A percentile compares a stretch with the other conserved stretches of the same genome.
Conservation (phyloP, 2,329 filamentous ascomycete species). For the Colletotrichum godetiae region DNA sequence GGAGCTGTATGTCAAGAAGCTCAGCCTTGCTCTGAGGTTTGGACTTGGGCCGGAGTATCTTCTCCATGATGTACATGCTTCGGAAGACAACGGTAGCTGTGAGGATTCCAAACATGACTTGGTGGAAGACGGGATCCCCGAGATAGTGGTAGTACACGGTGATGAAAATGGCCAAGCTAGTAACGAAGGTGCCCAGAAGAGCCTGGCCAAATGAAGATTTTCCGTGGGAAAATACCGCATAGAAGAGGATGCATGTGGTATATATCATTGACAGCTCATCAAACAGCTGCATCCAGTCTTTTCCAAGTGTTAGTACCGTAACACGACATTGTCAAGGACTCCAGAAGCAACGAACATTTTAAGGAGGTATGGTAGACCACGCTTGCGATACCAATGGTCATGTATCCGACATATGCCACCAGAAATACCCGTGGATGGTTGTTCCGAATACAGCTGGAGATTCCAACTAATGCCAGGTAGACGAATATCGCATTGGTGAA, state of each 20-base stretch:
- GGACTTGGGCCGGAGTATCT: not conserved
- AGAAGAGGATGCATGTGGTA: not conserved
- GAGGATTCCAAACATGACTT: not conserved
- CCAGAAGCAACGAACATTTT: not conserved
- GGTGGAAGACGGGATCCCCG: not conserved
- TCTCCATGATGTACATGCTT: not conserved
- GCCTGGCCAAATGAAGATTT: not conserved
- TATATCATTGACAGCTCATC: not conserved
- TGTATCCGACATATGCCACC: conserved; percentile 3
- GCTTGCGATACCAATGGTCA: conserved; percentile 8
- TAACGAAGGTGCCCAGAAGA: not conserved
- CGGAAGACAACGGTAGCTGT: not conserved
- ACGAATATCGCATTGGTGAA: not conserved
- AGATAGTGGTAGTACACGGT: not conserved
- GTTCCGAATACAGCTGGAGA: not conserved
- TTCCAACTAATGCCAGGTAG: not conserved
- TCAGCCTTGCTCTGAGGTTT: not conserved
- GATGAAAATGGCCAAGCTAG: not conserved
- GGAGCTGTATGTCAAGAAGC: not conserved
- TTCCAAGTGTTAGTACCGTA: not conserved
- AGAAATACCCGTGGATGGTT: not conserved
- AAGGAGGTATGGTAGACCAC: conserved; percentile 2
- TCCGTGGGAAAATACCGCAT: not conserved
- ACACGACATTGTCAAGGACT: not conserved
- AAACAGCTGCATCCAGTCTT: not conserved